Percentiles rank a stretch among this genome's conserved stretches.
Evolutionary conservation across 352 stramenopile species (phyloP).

Genomic region (Phytophthora brassicae): DNA sequence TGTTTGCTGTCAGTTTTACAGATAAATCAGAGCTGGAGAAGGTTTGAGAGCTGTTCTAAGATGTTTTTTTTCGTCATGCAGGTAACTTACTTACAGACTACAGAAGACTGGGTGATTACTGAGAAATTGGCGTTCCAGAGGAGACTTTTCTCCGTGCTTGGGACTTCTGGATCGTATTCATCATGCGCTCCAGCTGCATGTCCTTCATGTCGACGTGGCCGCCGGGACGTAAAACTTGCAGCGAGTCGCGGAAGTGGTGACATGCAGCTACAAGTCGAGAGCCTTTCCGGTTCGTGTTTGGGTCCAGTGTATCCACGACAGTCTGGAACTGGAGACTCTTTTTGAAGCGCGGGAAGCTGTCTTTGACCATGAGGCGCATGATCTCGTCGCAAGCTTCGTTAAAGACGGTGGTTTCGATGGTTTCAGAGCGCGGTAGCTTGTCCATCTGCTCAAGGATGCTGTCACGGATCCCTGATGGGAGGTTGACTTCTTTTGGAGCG

Average conservation of each 20-base stretch:
- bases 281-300: conserved; percentile 62
- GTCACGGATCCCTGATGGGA: conserved; percentile 66
- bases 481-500: conserved; percentile 71
- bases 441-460: conserved; percentile 28
- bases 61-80: conserved; percentile 2
- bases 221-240: conserved; percentile 55
- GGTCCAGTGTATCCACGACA: conserved; percentile 63
- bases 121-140: not conserved
- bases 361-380: conserved; percentile 79
- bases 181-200: conserved; percentile 59
- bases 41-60: not conserved
- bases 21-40: not conserved
- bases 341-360: conserved; percentile 83
- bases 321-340: conserved; percentile 68
- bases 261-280: conserved; percentile 66
- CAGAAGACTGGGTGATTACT: conserved; percentile 3
- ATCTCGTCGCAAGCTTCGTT: conserved; percentile 71
- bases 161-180: conserved; percentile 68
- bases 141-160: conserved; percentile 43
- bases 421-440: conserved; percentile 22
- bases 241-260: conserved; percentile 71
- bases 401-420: conserved; percentile 47
- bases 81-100: not conserved
- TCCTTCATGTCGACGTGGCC: conserved; percentile 61
- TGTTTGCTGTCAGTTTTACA: not conserved